phyloP scores from a whole-genome alignment of 805 yeast species.

The Kluyveromyces lactis region DNA sequence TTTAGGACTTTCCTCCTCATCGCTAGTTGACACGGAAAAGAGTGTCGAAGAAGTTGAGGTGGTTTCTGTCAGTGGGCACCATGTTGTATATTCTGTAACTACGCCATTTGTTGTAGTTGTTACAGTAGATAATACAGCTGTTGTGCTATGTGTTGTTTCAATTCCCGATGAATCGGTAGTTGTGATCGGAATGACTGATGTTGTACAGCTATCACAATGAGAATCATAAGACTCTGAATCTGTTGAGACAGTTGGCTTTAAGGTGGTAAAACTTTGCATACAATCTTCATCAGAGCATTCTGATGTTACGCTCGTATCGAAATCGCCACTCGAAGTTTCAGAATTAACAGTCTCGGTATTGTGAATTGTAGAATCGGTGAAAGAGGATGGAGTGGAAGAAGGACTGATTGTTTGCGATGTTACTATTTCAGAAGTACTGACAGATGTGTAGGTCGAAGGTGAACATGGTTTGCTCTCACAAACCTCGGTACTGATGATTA shows the following conservation, averaged over 20 bases:
- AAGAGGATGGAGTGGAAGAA: too few species aligned
- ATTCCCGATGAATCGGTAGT: constrained; percentile 1
- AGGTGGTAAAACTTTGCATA: too few species aligned
- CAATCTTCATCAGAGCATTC: not conserved
- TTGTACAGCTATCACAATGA: not conserved
- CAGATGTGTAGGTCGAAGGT: too few species aligned
- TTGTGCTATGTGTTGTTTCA: constrained; percentile 4
- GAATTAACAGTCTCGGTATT: too few species aligned
- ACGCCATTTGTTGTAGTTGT: constrained; percentile 5
- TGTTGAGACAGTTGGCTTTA: too few species aligned
- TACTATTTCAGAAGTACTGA: too few species aligned
- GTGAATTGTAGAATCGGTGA: too few species aligned
- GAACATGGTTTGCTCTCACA: not conserved
- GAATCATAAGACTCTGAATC: not conserved
- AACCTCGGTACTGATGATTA: not conserved
- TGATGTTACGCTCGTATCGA: not conserved
- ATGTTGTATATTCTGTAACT: constrained; percentile 15
- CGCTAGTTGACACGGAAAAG: too few species aligned
- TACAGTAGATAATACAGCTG: constrained; percentile 3
- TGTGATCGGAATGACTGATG: constrained; percentile 1
- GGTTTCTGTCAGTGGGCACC: constrained; percentile 5
- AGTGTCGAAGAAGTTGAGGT: not conserved
- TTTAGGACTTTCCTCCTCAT: not conserved
- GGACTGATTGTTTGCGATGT: too few species aligned
- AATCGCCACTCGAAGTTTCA: too few species aligned